Conservation (phyloP, 2,329 filamentous ascomycete species). For the Bimuria novae-zelandiae region DNA sequence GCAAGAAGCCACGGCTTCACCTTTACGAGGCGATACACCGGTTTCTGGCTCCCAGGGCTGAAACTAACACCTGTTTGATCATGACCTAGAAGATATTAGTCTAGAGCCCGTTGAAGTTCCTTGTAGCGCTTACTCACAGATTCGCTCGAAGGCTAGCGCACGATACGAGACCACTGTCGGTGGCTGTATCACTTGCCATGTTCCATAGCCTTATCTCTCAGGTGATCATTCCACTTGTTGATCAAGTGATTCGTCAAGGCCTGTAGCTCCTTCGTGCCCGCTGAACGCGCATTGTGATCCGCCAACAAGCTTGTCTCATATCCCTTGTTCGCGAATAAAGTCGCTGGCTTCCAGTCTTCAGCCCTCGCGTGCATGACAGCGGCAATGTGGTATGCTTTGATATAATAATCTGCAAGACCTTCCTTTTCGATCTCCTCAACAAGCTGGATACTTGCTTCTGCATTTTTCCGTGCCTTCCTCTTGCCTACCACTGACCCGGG, state of each 20-base stretch:
- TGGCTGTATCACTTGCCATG: neutral
- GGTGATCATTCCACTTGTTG: conserved; percentile 33
- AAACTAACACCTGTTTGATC: no score
- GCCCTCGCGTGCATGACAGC: conserved; percentile 37
- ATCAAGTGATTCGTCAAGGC: conserved; percentile 36
- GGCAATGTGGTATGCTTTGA: conserved; percentile 37
- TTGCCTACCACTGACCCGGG: conserved; percentile 26
- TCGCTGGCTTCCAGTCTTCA: conserved; percentile 37
- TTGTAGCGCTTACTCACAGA: neutral
- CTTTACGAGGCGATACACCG: no score
- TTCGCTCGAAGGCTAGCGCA: no score
- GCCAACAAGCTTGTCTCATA: conserved; percentile 36
- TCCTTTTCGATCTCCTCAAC: conserved; percentile 40
- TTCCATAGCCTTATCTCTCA: conserved; percentile 21
- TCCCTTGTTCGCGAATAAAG: conserved; percentile 37
- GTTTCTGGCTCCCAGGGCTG: no score
- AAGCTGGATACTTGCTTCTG: conserved; percentile 33
- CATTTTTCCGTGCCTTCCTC: conserved; percentile 31
- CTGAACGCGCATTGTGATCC: conserved; percentile 26
- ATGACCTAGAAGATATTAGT: no score
- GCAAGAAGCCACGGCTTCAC: no score
- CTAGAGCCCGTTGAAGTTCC: no score
- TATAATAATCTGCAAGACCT: conserved; percentile 41
- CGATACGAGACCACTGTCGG: no score
- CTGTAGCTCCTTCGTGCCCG: conserved; percentile 35